Percentiles rank a stretch among this genome's conserved stretches.
Evolutionary conservation across 768 basidiomycete species (phyloP).

Genomic region (Phylloporus sp.): DNA sequence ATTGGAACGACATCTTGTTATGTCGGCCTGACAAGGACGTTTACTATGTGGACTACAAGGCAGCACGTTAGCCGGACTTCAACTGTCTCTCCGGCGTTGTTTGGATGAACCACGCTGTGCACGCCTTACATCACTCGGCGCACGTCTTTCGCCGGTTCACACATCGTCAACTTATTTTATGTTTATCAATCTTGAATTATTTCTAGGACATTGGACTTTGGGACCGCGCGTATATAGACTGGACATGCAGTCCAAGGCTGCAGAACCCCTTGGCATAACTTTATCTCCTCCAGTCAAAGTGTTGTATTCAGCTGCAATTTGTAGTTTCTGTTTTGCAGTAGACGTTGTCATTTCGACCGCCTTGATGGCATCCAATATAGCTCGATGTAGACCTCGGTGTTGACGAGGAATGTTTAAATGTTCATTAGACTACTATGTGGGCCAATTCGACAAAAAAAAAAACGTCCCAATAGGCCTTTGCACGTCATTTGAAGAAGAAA

Average conservation of each 20-base stretch:
- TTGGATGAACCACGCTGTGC: slow-evolving; percentile 1
- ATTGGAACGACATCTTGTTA: slow-evolving; percentile 75
- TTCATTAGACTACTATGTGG: neutral
- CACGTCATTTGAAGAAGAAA: slow-evolving; percentile 41
- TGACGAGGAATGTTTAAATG: neutral
- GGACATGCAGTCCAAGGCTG: slow-evolving; percentile 1
- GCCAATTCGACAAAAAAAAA: neutral
- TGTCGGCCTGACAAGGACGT: slow-evolving; percentile 58
- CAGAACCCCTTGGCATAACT: slow-evolving; percentile 2
- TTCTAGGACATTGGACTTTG: slow-evolving; percentile 10
- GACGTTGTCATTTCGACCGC: neutral
- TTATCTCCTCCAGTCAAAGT: neutral
- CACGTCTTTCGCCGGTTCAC: slow-evolving; percentile 5
- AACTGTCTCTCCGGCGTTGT: slow-evolving; percentile 10
- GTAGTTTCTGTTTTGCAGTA: slow-evolving; percentile 4
- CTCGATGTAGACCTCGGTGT: neutral
- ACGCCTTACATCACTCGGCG: slow-evolving; percentile 12
- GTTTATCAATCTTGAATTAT: slow-evolving; percentile 18
- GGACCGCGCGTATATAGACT: slow-evolving; percentile 12
- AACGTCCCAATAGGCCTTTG: too few relatives aligned
- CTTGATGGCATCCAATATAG: neutral
- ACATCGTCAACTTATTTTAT: slow-evolving; percentile 16
- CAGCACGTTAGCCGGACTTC: slow-evolving; percentile 22
- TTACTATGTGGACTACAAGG: slow-evolving; percentile 45
- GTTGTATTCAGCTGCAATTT: slow-evolving; percentile 7